Percentiles rank a stretch among this genome's conserved stretches.
phyloP scores from a whole-genome alignment of 2,329 filamentous ascomycete genomes.

The Nemania abortiva region DNA sequence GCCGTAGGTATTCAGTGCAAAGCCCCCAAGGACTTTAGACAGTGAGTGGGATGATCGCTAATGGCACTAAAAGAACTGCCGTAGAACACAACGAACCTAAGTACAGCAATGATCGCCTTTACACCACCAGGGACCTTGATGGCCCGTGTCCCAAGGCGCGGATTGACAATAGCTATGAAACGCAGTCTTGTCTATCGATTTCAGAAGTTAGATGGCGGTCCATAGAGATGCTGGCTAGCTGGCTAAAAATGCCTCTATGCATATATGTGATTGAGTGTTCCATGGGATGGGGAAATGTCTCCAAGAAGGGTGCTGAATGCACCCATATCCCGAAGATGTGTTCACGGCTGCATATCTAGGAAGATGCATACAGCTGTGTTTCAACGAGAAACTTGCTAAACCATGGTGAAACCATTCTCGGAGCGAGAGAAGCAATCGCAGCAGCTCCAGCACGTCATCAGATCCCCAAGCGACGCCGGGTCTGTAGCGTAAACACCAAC shows the following conservation, averaged over 20 bases:
- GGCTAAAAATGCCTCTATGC: background rate
- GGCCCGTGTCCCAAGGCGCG: background rate
- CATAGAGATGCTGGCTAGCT: background rate
- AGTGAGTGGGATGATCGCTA: conserved; percentile 7
- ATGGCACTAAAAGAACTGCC: conserved; percentile 30
- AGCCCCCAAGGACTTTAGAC: background rate
- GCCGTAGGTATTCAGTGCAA: background rate
- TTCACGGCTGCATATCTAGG: conserved; percentile 8
- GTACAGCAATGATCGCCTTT: conserved; percentile 27
- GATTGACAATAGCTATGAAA: background rate
- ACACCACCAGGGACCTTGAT: background rate
- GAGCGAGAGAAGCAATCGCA: conserved; percentile 8
- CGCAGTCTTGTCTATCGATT: background rate
- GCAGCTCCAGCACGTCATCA: conserved; percentile 14
- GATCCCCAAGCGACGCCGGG: conserved; percentile 1
- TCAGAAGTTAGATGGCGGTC: background rate
- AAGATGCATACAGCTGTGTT: conserved; percentile 18
- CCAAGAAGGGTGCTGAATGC: conserved; percentile 11
- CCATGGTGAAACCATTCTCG: conserved; percentile 29
- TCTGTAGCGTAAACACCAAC: conserved; percentile 13
- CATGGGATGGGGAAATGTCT: conserved; percentile 2
- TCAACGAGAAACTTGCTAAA: conserved; percentile 28
- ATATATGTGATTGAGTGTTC: background rate
- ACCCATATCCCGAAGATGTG: conserved; percentile 13
- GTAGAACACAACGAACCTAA: conserved; percentile 2